Percentiles rank a stretch among this genome's conserved stretches.
Evolutionary conservation across 2,329 filamentous ascomycete genomes (phyloP).

Genomic region (Aspergillus pseudoviridinutans): DNA sequence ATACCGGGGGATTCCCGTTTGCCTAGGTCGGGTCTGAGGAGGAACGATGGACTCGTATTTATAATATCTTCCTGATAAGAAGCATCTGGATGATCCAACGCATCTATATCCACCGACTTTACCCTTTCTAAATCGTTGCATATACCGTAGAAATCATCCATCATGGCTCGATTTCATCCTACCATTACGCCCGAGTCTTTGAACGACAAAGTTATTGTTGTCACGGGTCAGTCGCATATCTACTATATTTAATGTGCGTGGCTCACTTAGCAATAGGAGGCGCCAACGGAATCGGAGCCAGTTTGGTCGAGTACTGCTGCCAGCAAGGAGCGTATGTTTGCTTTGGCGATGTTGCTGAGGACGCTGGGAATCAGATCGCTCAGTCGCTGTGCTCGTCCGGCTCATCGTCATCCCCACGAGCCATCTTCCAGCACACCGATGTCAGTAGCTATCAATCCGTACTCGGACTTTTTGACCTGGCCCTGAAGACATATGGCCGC

Average conservation of each 20-base stretch:
- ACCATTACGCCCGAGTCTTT: background rate
- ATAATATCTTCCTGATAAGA: background rate
- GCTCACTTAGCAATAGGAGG: conserved; percentile 27
- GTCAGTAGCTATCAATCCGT: conserved; percentile 46
- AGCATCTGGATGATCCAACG: background rate
- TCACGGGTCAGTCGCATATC: background rate
- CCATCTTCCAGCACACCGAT: conserved; percentile 43
- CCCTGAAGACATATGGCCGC: conserved; percentile 42
- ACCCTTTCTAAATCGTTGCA: background rate
- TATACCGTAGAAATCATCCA: background rate
- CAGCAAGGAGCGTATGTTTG: conserved; percentile 39
- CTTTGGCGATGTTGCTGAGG: conserved; percentile 42
- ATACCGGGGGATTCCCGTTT: background rate
- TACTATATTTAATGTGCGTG: background rate
- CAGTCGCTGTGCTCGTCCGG: conserved; percentile 12
- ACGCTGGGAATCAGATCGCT: conserved; percentile 23
- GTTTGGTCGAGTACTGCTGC: conserved; percentile 38
- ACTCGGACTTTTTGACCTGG: conserved; percentile 45
- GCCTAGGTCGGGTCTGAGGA: background rate
- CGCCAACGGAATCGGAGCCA: conserved; percentile 45
- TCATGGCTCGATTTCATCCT: conserved; percentile 1
- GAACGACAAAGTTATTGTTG: background rate
- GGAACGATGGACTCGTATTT: background rate
- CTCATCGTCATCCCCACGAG: conserved; percentile 17
- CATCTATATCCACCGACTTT: background rate